Conservation (phyloP, 2,329 filamentous ascomycete species). For the Fusarium piperis region DNA sequence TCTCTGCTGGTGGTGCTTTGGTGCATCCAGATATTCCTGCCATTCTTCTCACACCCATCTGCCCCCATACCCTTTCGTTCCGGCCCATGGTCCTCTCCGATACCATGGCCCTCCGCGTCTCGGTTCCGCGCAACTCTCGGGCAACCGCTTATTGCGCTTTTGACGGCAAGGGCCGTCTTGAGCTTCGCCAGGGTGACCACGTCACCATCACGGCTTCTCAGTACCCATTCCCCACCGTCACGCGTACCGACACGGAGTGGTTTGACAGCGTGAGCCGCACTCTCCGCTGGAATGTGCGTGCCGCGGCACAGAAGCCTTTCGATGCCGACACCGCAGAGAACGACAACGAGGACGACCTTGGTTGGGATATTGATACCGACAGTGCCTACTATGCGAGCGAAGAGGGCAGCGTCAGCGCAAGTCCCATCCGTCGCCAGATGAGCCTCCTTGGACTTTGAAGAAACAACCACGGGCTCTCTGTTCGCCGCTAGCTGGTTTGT, state of each 20-base stretch:
- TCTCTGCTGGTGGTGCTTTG: slow-evolving; percentile 93
- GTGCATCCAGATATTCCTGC: slow-evolving; percentile 97
- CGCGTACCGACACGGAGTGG: slow-evolving; percentile 91
- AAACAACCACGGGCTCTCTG: neutral
- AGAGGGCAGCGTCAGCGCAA: slow-evolving; percentile 73
- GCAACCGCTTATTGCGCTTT: slow-evolving; percentile 97
- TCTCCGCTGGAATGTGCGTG: slow-evolving; percentile 92
- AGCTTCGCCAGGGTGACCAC: slow-evolving; percentile 91
- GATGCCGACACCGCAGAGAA: slow-evolving; percentile 57
- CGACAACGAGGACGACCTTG: slow-evolving; percentile 63
- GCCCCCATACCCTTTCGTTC: slow-evolving; percentile 96
- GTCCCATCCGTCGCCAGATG: slow-evolving; percentile 77
- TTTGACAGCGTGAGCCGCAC: slow-evolving; percentile 95
- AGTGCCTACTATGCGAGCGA: slow-evolving; percentile 76
- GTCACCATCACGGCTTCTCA: slow-evolving; percentile 96
- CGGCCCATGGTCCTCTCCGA: slow-evolving; percentile 97
- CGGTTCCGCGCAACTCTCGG: slow-evolving; percentile 83
- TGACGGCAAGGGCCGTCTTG: slow-evolving; percentile 94
- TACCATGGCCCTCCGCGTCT: slow-evolving; percentile 89
- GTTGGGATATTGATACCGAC: slow-evolving; percentile 97
- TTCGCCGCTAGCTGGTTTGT: neutral
- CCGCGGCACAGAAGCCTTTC: slow-evolving; percentile 92
- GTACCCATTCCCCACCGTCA: slow-evolving; percentile 97
- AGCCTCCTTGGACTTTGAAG: slow-evolving; percentile 67
- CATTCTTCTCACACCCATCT: slow-evolving; percentile 96